phyloP scores from a whole-genome alignment of 139 green algal species.

The Microglena sp. region DNA sequence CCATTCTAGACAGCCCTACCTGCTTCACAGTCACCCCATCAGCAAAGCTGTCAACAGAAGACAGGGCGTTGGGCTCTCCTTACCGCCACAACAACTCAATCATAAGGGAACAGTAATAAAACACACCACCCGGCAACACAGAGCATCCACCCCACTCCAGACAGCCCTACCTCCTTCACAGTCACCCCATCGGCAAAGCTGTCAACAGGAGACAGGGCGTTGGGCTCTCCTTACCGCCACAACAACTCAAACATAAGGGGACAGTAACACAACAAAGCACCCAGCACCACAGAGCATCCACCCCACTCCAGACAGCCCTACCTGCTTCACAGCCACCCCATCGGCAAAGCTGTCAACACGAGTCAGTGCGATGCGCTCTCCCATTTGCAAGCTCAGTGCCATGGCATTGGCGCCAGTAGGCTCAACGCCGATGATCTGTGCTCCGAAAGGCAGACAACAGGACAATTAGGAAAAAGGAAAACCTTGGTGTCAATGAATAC shows the following conservation, averaged over 20 bases:
- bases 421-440: constrained; percentile 86
- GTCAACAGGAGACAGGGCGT: constrained; percentile 74
- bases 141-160: too few relatives aligned
- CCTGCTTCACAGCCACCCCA: constrained; percentile 80
- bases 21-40: constrained; percentile 85
- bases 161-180: not conserved
- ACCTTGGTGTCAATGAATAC: not conserved
- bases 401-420: constrained; percentile 89
- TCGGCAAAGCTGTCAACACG: constrained; percentile 90
- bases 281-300: too few relatives aligned
- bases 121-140: too few relatives aligned
- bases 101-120: too few relatives aligned
- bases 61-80: constrained; percentile 63
- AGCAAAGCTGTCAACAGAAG: constrained; percentile 82
- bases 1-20: constrained; percentile 26
- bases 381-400: constrained; percentile 64
- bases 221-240: constrained; percentile 52
- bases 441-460: constrained; percentile 11
- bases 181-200: constrained; percentile 64
- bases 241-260: too few relatives aligned
- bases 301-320: constrained; percentile 16
- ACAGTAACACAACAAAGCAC: too few relatives aligned
- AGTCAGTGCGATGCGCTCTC: constrained; percentile 59
- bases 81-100: too few relatives aligned
- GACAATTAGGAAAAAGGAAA: too few relatives aligned